Evolutionary conservation across 768 basidiomycete species (phyloP), one percentile per base, ranked within the genome.

Genomic region (Obba rivulosa): DNA sequence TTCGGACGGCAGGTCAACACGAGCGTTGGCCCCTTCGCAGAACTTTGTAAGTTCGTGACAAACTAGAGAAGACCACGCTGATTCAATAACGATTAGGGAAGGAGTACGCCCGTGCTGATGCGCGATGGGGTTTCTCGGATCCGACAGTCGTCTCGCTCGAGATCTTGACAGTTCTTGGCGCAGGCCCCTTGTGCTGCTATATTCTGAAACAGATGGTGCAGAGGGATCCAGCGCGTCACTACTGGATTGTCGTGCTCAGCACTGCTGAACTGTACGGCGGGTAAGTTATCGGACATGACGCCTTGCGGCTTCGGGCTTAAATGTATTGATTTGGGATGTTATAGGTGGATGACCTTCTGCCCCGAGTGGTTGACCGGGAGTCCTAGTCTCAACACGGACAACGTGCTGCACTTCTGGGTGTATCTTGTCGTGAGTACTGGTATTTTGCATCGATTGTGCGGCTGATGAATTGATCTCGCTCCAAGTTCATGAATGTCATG

Each of bases 301-400:
- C 10, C 31, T 20, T 3, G 8, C 22, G 34, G 4, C 14, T 17
- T 41, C 42, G 11, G 10, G 36, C 46, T 16, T 34, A 34, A 23
- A n/a, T 8, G 4, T 2, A n/a, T 11, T 20, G 16, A 41, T 10
- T n/a, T 5, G 23, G 28, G 42, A 8, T 2, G 41, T 16, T 22
- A n/a, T 17, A 63, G 62, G 14, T 90, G 82, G 82, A 90, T 92
- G 89, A 92, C 88, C 2, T 92, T 92, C 67, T 83, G 81, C 59
- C 89, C 89, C 1, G 89, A 91, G 66, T 91, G 87, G 87, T 68
- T 92, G 41, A 81, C 77, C 1, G 87, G 85, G 17, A 85, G 79
- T 58, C 79, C 81, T 0, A 86, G 75, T 62, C 66, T 92, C 45
- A 74, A 85, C 57, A 87, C 79, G 0, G 84, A 83, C 8, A 87